Conservation (phyloP, 2,329 filamentous ascomycete species). For the Bisporella sp. region DNA sequence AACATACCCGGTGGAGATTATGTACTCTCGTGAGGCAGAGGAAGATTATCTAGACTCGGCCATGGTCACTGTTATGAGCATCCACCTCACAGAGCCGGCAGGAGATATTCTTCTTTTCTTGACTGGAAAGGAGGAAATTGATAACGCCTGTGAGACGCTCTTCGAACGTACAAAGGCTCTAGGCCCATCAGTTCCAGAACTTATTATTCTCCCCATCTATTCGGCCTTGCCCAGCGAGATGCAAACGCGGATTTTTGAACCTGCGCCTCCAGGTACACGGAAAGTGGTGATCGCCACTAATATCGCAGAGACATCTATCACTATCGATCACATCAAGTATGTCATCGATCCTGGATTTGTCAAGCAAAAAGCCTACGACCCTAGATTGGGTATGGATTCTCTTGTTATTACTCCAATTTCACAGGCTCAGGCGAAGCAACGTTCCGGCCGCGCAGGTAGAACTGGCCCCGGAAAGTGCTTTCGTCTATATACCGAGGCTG, state of each 20-base stretch:
- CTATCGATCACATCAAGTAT: conserved; percentile 96
- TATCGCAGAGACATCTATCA: conserved; percentile 96
- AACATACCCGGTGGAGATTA: conserved; percentile 90
- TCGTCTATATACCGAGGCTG: conserved; percentile 88
- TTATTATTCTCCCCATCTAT: conserved; percentile 94
- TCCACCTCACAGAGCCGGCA: conserved; percentile 84
- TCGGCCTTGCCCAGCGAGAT: conserved; percentile 88
- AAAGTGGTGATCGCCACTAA: conserved; percentile 98
- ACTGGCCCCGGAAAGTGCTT: conserved; percentile 97
- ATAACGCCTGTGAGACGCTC: conserved; percentile 86
- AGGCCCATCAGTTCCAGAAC: conserved; percentile 81
- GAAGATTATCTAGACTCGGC: conserved; percentile 93
- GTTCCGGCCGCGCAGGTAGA: conserved; percentile 84
- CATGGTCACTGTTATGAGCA: conserved; percentile 96
- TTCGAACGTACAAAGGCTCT: conserved; percentile 95
- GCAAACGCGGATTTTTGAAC: conserved; percentile 91
- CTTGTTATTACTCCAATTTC: conserved; percentile 94
- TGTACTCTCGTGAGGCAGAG: conserved; percentile 92
- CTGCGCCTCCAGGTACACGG: conserved; percentile 73
- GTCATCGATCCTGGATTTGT: conserved; percentile 96
- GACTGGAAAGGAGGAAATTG: conserved; percentile 96
- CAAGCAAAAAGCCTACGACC: conserved; percentile 95
- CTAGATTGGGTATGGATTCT: conserved; percentile 96
- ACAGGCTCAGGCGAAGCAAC: conserved; percentile 91
- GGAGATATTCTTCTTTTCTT: conserved; percentile 96